Conservation (phyloP, 208 protist genomes). For the Trypanosoma brucei region DNA sequence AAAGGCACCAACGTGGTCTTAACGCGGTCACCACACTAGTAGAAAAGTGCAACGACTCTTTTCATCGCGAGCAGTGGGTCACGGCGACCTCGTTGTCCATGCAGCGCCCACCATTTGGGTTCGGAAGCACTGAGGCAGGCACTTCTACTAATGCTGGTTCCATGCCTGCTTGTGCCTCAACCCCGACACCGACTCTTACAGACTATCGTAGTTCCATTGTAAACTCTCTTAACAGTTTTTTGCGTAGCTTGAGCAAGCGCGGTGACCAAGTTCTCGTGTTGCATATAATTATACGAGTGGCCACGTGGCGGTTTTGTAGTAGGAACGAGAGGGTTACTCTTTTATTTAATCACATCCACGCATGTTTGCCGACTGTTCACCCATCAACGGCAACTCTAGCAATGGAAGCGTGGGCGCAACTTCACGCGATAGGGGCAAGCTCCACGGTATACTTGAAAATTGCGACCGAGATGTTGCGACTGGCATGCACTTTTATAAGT, state of each 20-base stretch:
- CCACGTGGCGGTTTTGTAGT: constrained; percentile 35
- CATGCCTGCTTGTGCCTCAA: not conserved
- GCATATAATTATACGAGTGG: constrained; percentile 60
- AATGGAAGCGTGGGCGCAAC: constrained; percentile 60
- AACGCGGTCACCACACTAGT: constrained; percentile 41
- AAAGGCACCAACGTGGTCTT: constrained; percentile 47
- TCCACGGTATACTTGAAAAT: constrained; percentile 47
- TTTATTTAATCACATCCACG: constrained; percentile 55
- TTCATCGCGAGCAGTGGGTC: constrained; percentile 8
- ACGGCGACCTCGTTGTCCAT: not conserved
- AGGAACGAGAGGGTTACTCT: constrained; percentile 55
- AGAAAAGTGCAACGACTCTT: constrained; percentile 13
- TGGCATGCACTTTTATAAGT: constrained; percentile 41
- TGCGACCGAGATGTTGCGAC: constrained; percentile 41
- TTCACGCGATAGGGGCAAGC: constrained; percentile 47
- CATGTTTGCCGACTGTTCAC: constrained; percentile 44
- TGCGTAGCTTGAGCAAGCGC: constrained; percentile 43
- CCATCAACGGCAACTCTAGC: constrained; percentile 58
- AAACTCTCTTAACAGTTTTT: constrained; percentile 23
- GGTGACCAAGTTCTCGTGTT: constrained; percentile 54
- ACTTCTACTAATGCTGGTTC: constrained; percentile 4
- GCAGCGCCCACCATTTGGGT: not conserved
- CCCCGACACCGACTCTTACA: not conserved
- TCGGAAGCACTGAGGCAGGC: constrained; percentile 3
- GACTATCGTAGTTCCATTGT: constrained; percentile 23